Evolutionary conservation across 306 rosid genomes (phyloP), one percentile per base, ranked within the genome.

Genomic region (Prosopis cineraria): DNA sequence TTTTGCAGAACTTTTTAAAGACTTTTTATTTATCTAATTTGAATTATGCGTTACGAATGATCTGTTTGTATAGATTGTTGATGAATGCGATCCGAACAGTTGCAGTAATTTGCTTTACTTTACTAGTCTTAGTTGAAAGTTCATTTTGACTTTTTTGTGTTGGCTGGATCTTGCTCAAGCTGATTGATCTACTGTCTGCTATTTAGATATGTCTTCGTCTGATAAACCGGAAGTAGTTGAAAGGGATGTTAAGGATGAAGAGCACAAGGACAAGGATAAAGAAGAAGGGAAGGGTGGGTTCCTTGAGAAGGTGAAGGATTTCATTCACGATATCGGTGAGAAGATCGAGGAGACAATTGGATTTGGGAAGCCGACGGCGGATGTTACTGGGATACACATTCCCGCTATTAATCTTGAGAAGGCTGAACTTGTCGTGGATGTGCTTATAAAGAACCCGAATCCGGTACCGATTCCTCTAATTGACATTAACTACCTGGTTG

Each of bases 341-440:
- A 96, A 96, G 88, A 86, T 96, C 30, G 97, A 96, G 81, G 98
- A 62, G 70, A 77, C 90, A 17, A 86, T 93, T 19, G 96, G 99
- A n/a, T 91, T 96, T 17, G 97, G 98, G 56, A 96, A 96, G 82
- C 99, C 99, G 3, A 88, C 91, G 5, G 99, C 98, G 0, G 99
- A 96, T 83, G 91, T 96, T 31, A 10, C 87, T 3, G 92, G 22
- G 7, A 70, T 96, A 47, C 98, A 90, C 85, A 77, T 96, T 84
- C 91, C 94, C 0, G 29, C 13, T 9, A 89, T 96, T 66, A 93
- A 80, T 59, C 90, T 96, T 22, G 89, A 96, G 30, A 89, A 75
- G 86, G 94, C 84, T 2, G 99, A 96, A 4, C 63, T 96, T 63
- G 89, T 93, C 48, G 88, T 93, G 60, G 99, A 96, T 83, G 89